These are phyloP conservation scores for Colletotrichum paranaense DNA, from an alignment of 2,329 filamentous ascomycete genomes.

Conservation along the genomic window DNA sequence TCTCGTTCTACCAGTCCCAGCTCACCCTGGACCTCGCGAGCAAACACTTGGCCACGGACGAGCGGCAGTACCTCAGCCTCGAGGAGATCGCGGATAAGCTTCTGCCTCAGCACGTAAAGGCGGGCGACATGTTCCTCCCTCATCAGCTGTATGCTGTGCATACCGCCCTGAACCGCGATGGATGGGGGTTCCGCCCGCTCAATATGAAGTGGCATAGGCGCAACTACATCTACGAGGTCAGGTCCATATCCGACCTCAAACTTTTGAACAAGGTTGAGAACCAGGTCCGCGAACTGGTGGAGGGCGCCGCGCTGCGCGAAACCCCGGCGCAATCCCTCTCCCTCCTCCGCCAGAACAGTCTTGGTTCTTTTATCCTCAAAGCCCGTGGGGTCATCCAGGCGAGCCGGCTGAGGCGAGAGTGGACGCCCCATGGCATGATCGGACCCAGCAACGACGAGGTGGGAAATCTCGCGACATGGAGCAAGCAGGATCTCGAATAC, in stretches of 20 bases:
- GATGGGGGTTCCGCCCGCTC: conserved; percentile 69
- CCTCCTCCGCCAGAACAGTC: conserved; percentile 41
- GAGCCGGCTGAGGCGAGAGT: conserved; percentile 60
- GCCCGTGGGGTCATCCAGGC: conserved; percentile 62
- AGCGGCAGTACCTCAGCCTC: conserved; percentile 59
- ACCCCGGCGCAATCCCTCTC: conserved; percentile 20
- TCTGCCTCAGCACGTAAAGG: conserved; percentile 49
- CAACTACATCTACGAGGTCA: conserved; percentile 55
- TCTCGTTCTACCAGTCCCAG: conserved; percentile 59
- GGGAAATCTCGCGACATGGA: conserved; percentile 51
- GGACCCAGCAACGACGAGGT: conserved; percentile 45
- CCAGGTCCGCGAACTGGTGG: conserved; percentile 66
- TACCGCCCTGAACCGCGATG: conserved; percentile 68
- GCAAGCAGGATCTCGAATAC: conserved; percentile 62
- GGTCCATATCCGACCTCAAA: conserved; percentile 54
- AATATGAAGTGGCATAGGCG: conserved; percentile 46
- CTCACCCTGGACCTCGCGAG: conserved; percentile 60
- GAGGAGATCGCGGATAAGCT: conserved; percentile 61
- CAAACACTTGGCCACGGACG: conserved; percentile 49
- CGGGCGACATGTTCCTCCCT: conserved; percentile 52
- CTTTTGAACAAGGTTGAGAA: conserved; percentile 61
- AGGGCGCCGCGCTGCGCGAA: conserved; percentile 43
- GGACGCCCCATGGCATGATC: conserved; percentile 63
- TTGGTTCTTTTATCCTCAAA: conserved; percentile 60
- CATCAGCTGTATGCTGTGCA: conserved; percentile 77